Base-by-base conservation (phyloP, 768 basidiomycete species). In the Postia placenta region DNA sequence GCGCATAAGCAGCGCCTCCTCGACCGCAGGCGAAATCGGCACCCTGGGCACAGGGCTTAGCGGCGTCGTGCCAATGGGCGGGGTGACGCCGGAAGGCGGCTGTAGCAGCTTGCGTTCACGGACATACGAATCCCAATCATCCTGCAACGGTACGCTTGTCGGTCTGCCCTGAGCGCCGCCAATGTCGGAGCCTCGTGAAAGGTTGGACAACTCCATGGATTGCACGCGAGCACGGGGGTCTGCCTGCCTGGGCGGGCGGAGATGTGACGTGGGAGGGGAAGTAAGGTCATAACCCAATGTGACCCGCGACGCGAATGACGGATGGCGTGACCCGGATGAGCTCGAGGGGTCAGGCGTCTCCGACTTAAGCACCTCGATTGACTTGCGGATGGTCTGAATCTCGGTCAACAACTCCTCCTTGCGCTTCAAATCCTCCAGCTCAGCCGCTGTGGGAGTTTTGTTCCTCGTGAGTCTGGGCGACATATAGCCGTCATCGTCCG, bases 61-160 rank as follows among this genome's bases (percentile, higher is more conserved):
- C 23, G 76, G 71, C 6, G 78, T 77, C n/a, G 84, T 80, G 5
- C 74, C 68, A 58, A 92, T 91, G 1, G 90, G 88, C n/a, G 81
- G 74, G 14, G 88, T 79, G 38, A 89, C 76, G 5, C 90, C 88
- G 17, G 83, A 76, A 9, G 90, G 89, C 37, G 91, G 90, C 58
- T 89, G 87, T 52, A 93, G 67, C 14, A 96, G 73, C 61, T 86
- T 90, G 48, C 92, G 79, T 43, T 94, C 89, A 39, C 81, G 81
- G 42, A 92, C 76, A 64, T 96, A 95, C 38, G 76, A 67, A 53
- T 94, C 87, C 92, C 92, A 96, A 55, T 87, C 83, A 37, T 87
- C 81, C 42, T 76, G 78, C 35, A 87, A 66, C n/a, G 87, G 86
- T 4, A 74, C 83, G 56, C 85, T 88, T 0, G 80, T 83, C 14